A percentile compares a stretch with the other conserved stretches of the same genome.
These are phyloP conservation scores for Passiflora organensis DNA, from an alignment of 345 rosid species.

Conservation along the genomic window DNA sequence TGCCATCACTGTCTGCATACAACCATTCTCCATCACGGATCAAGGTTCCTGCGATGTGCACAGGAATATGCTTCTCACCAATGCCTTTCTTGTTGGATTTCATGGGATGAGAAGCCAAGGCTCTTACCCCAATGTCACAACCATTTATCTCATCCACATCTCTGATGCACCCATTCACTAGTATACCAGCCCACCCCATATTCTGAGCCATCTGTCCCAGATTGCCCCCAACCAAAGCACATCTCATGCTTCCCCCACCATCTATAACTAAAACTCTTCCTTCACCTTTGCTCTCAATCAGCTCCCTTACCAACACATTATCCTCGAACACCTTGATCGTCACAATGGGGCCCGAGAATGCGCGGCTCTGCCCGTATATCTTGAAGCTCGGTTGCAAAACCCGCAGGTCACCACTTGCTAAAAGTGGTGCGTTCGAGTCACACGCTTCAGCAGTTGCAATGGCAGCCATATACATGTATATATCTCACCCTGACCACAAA, in stretches of 20 bases:
- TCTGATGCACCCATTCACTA: slow-evolving; percentile 76
- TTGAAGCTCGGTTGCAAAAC: slow-evolving; percentile 68
- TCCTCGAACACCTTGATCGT: slow-evolving; percentile 85
- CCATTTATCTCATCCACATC: slow-evolving; percentile 82
- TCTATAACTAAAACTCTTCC: slow-evolving; percentile 76
- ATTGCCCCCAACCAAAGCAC: slow-evolving; percentile 81
- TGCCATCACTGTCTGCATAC: slow-evolving; percentile 80
- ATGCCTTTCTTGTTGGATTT: slow-evolving; percentile 71
- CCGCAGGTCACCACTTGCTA: slow-evolving; percentile 58
- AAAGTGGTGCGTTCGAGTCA: slow-evolving; percentile 56
- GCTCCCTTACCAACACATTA: slow-evolving; percentile 69
- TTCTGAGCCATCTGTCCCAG: slow-evolving; percentile 66
- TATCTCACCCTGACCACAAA: slow-evolving; percentile 15
- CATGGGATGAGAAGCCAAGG: slow-evolving; percentile 70
- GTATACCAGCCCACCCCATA: slow-evolving; percentile 78
- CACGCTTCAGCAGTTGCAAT: slow-evolving; percentile 81
- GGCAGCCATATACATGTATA: slow-evolving; percentile 43
- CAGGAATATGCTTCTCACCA: slow-evolving; percentile 62
- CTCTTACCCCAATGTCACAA: slow-evolving; percentile 71
- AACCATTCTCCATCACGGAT: slow-evolving; percentile 78
- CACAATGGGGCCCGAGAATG: slow-evolving; percentile 68
- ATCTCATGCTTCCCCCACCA: slow-evolving; percentile 86
- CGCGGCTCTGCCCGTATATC: slow-evolving; percentile 57
- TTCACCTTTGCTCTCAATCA: slow-evolving; percentile 70
- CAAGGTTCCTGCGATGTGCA: slow-evolving; percentile 54